Base-by-base conservation (phyloP, 2,329 filamentous ascomycete genomes). In the Tympanopsis confertula region DNA sequence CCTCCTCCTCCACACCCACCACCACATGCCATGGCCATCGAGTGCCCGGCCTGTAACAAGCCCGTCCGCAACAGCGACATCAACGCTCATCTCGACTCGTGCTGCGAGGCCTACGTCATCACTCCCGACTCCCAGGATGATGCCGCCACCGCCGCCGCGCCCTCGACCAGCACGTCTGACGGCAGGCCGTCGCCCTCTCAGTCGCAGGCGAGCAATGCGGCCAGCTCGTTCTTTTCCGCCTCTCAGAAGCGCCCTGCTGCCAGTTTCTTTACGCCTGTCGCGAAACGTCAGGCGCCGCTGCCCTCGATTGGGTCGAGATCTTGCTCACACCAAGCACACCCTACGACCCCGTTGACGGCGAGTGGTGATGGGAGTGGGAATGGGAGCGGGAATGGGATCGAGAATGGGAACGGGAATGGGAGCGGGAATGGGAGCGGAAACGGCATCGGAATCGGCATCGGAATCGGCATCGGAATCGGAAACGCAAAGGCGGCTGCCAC, bases 61-160 rank as follows among this genome's bases (percentile, higher is more conserved):
- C 65, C 69, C 39, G 85, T 91, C 50, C 80, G 74, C 45, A 63
- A 80, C 46, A 63, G 65, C 51, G 74, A 82, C 47, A 96, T 96
- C 66, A 96, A 96, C 61, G 70, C 71, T 47, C 89, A 96, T 58
- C 77, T 96, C 53, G 91, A 96, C 62, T 89, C 86, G 20, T 74
- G 73, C 45, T 96, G 89, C 63, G 59, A 72, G 42, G 68, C 65
- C 24, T 80, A 80, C 53, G 56, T 91, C 44, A 63, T 82, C 53
- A 50, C 56, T 42, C 50, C 51, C 39, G 73, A 78, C 41, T 52
- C 63, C 47, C 51, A 57, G 20, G 45, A 43, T 20, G 37, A 39
- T 29, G 19, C 52, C 45, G 35, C 58, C 49, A 47, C 53, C 38
- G 48, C 44, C 43, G 39, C 51, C 37, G 49, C 55, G 10, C 56